A percentile compares a stretch with the other conserved stretches of the same genome.
phyloP scores from a whole-genome alignment of 2,329 filamentous ascomycete genomes.

The Ophiocordyceps camponoti-saundersi region DNA sequence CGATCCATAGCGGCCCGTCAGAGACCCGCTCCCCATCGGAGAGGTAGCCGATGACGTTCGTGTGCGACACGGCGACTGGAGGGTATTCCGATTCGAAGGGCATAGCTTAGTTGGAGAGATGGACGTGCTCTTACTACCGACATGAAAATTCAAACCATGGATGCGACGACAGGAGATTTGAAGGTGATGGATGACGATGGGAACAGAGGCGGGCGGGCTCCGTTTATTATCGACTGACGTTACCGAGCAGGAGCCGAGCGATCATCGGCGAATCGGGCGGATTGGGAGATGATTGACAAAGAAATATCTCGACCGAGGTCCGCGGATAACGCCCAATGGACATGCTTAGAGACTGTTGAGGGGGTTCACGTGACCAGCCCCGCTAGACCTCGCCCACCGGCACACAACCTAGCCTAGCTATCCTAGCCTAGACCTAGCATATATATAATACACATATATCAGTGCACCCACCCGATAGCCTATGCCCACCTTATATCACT shows the following conservation, averaged over 20 bases:
- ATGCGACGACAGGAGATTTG: background rate
- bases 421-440: no score
- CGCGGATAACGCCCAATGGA: no score
- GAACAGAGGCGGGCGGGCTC: slow-evolving; percentile 3
- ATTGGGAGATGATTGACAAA: no score
- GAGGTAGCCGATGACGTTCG: slow-evolving; percentile 21
- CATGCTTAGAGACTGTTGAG: no score
- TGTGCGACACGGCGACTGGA: slow-evolving; percentile 23
- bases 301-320: no score
- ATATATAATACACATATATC: no score
- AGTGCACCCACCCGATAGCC: no score
- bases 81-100: slow-evolving; percentile 24
- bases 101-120: slow-evolving; percentile 15
- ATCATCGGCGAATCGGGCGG: background rate
- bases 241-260: background rate
- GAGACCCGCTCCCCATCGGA: background rate
- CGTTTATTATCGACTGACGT: background rate
- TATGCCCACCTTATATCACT: no score
- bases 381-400: no score
- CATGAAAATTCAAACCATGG: background rate
- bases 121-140: background rate
- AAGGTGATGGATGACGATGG: background rate
- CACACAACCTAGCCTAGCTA: no score
- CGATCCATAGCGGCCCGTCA: slow-evolving; percentile 34
- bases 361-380: no score